Evolutionary conservation across 345 rosid species (phyloP), one percentile per base, ranked within the genome.

Genomic region (Orychophragmus violaceus): DNA sequence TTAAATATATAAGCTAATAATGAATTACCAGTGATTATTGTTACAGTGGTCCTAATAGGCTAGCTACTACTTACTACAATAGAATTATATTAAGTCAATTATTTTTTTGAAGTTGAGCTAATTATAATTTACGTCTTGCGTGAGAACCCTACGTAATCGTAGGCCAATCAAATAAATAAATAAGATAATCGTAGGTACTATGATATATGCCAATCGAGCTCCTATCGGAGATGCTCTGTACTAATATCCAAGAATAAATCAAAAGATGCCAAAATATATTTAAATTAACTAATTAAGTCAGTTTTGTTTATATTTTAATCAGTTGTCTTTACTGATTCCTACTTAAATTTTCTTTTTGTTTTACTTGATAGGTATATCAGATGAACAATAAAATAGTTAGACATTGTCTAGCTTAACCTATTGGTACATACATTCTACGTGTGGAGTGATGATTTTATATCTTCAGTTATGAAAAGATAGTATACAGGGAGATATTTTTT

Each of bases 21-120:
- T 59, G 29, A 27, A 59, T 48, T 59, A 49, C 35, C 27, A 35
- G 28, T 49, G 42, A n/a, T 69, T 69, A 50, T 69, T 36, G 37
- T 69, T 39, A 69, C 68, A 22, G 68, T 70, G 68, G 74, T 70
- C 68, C 74, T 49, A 35, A 23, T 52, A 52, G 33, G 36, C 35
- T 60, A 23, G 54, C 54, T 49, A 28, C 27, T 19, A 29, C 28
- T n/a, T 21, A 14, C 44, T 36, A 68, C 29, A 59, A 32, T 7
- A 19, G 36, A 59, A 14, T 5, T 18, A 2, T 37, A 13, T 18
- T 22, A 23, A 13, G 42, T 27, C 52, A 8, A 59, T 17, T 23
- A 18, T 24, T 69, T 50, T 60, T 14, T 51, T 48, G 49, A 41
- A 51, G 13, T 12, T 27, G 61, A 14, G 42, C 35, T 4, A 13